phyloP scores from a whole-genome alignment of 2,329 filamentous ascomycete species.

The Escovopsis sp. region DNA sequence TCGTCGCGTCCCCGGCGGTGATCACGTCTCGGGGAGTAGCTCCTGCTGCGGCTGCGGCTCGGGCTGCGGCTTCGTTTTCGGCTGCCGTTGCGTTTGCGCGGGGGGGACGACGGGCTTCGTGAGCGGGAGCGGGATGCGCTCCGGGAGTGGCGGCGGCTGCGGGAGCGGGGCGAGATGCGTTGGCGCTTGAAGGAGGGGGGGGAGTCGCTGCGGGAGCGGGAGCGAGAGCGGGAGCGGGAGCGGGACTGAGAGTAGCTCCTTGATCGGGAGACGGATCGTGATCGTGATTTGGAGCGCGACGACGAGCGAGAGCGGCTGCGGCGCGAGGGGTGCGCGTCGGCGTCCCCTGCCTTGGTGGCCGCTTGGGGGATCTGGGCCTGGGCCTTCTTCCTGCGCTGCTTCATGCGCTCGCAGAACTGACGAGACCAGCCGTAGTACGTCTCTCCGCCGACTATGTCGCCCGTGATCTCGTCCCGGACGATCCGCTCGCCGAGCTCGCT shows the following conservation, averaged over 20 bases:
- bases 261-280: conserved; percentile 16
- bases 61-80: conserved; percentile 13
- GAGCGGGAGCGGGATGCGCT: conserved; percentile 8
- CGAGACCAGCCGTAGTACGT: conserved; percentile 84
- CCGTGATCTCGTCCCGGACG: conserved; percentile 48
- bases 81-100: no score
- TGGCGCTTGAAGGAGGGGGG: conserved; percentile 17
- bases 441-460: conserved; percentile 47
- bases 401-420: conserved; percentile 70
- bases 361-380: conserved; percentile 7
- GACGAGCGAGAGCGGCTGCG: conserved; percentile 17
- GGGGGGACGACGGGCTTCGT: conserved; percentile 5
- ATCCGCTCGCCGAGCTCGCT: conserved; percentile 60
- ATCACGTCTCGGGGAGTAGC: background rate
- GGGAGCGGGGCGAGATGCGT: conserved; percentile 12
- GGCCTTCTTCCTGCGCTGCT: conserved; percentile 29
- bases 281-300: conserved; percentile 8
- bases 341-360: no score
- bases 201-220: conserved; percentile 17
- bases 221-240: conserved; percentile 14
- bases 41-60: conserved; percentile 16
- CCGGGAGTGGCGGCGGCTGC: conserved; percentile 13
- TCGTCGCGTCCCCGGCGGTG: conserved; percentile 2
- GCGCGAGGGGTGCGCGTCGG: no score
- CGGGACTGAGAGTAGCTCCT: conserved; percentile 17